These are phyloP conservation scores for Sporodiniella umbellata DNA, from an alignment of 371 early-diverging fungal genomes.

Conservation along the genomic window DNA sequence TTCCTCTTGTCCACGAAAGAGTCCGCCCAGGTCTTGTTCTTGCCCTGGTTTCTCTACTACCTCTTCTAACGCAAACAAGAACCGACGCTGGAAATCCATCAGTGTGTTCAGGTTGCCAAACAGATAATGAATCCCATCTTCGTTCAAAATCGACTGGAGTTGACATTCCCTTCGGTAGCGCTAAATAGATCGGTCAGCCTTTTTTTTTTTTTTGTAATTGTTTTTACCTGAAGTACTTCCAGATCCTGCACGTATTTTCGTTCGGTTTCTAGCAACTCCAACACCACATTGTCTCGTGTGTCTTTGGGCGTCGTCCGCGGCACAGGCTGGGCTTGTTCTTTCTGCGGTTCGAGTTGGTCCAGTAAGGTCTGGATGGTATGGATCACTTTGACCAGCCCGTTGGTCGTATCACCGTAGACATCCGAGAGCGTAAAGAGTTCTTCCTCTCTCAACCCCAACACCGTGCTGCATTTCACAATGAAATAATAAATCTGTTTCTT, in stretches of 20 bases:
- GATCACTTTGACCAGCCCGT: conserved; percentile 95
- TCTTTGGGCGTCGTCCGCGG: too few species aligned
- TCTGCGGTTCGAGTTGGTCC: too few species aligned
- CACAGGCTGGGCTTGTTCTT: too few species aligned
- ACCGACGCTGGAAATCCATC: conserved; percentile 94
- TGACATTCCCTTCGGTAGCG: conserved; percentile 59
- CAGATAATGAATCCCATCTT: conserved; percentile 71
- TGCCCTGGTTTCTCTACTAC: conserved; percentile 63
- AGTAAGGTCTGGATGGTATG: too few species aligned
- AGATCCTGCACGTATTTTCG: conserved; percentile 88
- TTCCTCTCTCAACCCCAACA: conserved; percentile 68
- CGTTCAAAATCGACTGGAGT: conserved; percentile 57
- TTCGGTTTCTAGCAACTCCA: conserved; percentile 92
- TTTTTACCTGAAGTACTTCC: conserved; percentile 73
- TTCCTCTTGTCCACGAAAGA: conserved; percentile 77
- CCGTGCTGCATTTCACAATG: conserved; percentile 67
- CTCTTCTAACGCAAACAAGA: conserved; percentile 89
- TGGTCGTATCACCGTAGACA: conserved; percentile 90
- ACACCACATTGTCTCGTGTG: conserved; percentile 82
- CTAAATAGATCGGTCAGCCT: conserved; percentile 12
- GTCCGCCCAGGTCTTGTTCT: conserved; percentile 86
- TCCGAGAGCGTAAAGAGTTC: conserved; percentile 84
- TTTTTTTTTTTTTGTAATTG: background rate
- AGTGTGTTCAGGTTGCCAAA: conserved; percentile 92
- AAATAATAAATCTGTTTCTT: conserved; percentile 83